Evolutionary conservation across 352 stramenopile genomes (phyloP), one percentile per base, ranked within the genome.

Genomic region (Blastocystis sp.): DNA sequence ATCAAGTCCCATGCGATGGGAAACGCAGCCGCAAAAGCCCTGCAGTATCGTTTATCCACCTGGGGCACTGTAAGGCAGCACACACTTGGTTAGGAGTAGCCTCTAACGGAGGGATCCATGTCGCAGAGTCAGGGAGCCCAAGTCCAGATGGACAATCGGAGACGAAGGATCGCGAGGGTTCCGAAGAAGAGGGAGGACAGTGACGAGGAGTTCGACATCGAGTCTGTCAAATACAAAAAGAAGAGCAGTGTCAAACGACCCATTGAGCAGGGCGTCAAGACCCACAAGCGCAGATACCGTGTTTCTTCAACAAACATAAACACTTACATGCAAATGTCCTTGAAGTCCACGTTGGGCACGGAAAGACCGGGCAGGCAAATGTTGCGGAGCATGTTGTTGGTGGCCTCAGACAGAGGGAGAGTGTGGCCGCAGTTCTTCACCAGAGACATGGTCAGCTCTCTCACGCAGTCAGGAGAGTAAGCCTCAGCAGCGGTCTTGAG

Each of bases 371-470:
- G 74, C 54, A 82, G 34, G 59, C 74, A 82, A 68, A 82, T 82
- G 74, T 82, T 82, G 48, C 65, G 64, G 34, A 82, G 74, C 74
- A 82, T 82, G 34, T 82, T 82, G 48, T 68, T 82, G 45, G 45
- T 69, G 48, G 68, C 69, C 17, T 68, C 74, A 28, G 14, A 57
- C 10, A 82, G 43, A 68, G 74, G 74, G 42, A 69, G 69, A n/a
- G 24, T 52, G 52, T 69, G 57, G 42, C 74, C 74, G n/a, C 74
- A 82, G n/a, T 82, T 68, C 28, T 48, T 48, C 38, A 82, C 61
- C 1, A 82, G 54, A 66, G 40, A 43, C 2, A 24, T 14, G 69
- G 54, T 17, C 21, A 82, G 34, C 1, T 82, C 74, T 43, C 19
- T 9, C 21, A 82, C 74, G 48, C 74, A 82, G 65, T 28, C 28